phyloP scores from a whole-genome alignment of 2,329 filamentous ascomycete species.

The Sclerotinia subarctica region DNA sequence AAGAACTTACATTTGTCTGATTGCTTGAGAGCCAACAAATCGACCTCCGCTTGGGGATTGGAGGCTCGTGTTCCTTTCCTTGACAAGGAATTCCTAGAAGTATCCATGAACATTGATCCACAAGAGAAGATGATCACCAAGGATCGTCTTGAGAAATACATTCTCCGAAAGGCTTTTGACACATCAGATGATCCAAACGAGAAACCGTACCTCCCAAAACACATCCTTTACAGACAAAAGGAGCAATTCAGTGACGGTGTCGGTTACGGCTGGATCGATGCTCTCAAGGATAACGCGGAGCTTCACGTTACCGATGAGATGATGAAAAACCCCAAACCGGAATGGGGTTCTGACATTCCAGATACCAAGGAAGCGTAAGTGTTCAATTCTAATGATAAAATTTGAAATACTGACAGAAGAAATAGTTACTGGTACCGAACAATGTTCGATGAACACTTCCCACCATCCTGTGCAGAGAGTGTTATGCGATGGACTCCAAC shows the following conservation, averaged over 20 bases:
- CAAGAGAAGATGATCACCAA: slow-evolving; percentile 88
- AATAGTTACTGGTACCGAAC: slow-evolving; percentile 87
- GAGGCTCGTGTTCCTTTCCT: slow-evolving; percentile 97
- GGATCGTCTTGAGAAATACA: slow-evolving; percentile 84
- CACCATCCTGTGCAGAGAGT: slow-evolving; percentile 81
- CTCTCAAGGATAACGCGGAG: slow-evolving; percentile 91
- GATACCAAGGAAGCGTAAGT: slow-evolving; percentile 93
- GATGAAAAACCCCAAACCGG: slow-evolving; percentile 96
- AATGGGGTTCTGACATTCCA: slow-evolving; percentile 91
- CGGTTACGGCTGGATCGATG: slow-evolving; percentile 98
- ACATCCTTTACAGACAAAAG: slow-evolving; percentile 98
- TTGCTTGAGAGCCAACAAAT: slow-evolving; percentile 98
- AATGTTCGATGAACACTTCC: slow-evolving; percentile 99
- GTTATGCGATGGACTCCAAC: slow-evolving; percentile 97
- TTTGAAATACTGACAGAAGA: neutral
- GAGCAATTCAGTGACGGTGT: slow-evolving; percentile 99
- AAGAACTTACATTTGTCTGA: slow-evolving; percentile 97
- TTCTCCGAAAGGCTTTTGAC: slow-evolving; percentile 96
- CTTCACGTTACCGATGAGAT: slow-evolving; percentile 89
- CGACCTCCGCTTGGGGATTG: slow-evolving; percentile 94
- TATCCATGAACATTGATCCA: slow-evolving; percentile 90
- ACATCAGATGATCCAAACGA: slow-evolving; percentile 78
- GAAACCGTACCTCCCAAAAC: slow-evolving; percentile 86
- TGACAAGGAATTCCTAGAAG: slow-evolving; percentile 94
- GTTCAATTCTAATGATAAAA: neutral